Base-by-base conservation (phyloP, 495 filamentous ascomycete species). In the Aspergillus carlsbadensis region DNA sequence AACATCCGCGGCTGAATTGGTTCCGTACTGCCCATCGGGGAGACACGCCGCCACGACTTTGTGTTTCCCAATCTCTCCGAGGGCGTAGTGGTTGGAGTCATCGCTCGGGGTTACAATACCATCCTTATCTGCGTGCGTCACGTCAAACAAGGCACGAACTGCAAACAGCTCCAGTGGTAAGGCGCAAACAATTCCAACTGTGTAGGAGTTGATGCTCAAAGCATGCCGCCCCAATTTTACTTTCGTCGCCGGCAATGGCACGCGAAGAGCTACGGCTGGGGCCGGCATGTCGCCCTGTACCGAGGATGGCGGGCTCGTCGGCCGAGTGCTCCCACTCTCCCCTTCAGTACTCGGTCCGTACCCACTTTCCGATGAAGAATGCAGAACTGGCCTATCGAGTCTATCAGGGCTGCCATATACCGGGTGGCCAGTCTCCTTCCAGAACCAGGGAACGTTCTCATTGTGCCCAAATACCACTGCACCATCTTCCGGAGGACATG, bases 171-270 rank as follows among this genome's bases (percentile, higher is more conserved):
- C 78, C 5, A 44, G 29, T 4, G 40, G 35, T 2, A 80, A 58
- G 0, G 78, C 72, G 52, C 75, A 79, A 14, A 83, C 70, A 66
- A 76, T 78, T 13, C 71, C 80, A 5, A 83, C 65, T 2, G 61
- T 74, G 57, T 80, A 82, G 3, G 18, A 17, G 10, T 44, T 22
- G 3, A 29, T 3, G 4, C 8, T 29, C 26, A 29, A 29, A 29
- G 26, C 26, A 8, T 29, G 3, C n/a, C n/a, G n/a, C n/a, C n/a
- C n/a, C n/a, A n/a, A n/a, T n/a, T n/a, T n/a, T n/a, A n/a, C n/a
- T n/a, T n/a, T n/a, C n/a, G n/a, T n/a, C n/a, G n/a, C n/a, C n/a
- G n/a, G n/a, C n/a, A n/a, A n/a, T n/a, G n/a, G n/a, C n/a, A n/a
- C n/a, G n/a, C n/a, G n/a, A n/a, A n/a, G n/a, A n/a, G n/a, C n/a